phyloP scores from a whole-genome alignment of 148 eudicot species.

The Fagopyrum homotropicum region DNA sequence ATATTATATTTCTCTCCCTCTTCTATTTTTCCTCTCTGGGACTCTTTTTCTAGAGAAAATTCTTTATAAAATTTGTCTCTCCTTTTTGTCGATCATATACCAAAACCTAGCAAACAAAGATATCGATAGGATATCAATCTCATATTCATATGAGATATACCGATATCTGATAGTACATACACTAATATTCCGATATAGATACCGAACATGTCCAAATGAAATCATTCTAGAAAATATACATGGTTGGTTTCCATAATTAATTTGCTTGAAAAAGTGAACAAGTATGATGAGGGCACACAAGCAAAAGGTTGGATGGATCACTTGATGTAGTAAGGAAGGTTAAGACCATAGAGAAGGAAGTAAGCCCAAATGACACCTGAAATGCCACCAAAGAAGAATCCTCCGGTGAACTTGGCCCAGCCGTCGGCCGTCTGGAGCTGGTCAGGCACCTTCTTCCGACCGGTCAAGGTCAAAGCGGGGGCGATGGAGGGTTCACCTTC shows the following conservation, averaged over 20 bases:
- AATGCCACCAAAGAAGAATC: constrained; percentile 94
- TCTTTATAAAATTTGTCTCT: no score
- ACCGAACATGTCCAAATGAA: neutral
- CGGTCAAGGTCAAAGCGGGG: constrained; percentile 80
- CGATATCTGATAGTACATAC: no score
- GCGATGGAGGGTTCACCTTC: constrained; percentile 90
- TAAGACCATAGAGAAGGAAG: constrained; percentile 56
- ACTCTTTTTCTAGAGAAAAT: no score
- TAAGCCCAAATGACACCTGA: constrained; percentile 96
- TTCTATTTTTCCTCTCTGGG: no score
- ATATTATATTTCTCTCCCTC: no score
- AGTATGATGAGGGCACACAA: neutral
- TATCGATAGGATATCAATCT: no score
- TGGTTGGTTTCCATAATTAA: neutral
- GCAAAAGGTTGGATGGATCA: constrained; percentile 11
- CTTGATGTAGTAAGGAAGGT: constrained; percentile 95
- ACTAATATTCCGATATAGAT: no score
- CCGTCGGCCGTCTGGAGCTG: constrained; percentile 95
- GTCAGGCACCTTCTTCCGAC: constrained; percentile 86
- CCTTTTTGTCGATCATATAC: no score
- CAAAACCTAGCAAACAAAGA: no score
- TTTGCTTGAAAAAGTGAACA: neutral
- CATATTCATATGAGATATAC: no score
- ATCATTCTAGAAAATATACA: neutral
- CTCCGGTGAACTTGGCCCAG: constrained; percentile 92